Base-by-base conservation (phyloP, 2,329 filamentous ascomycete genomes). In the Epichloe festucae region DNA sequence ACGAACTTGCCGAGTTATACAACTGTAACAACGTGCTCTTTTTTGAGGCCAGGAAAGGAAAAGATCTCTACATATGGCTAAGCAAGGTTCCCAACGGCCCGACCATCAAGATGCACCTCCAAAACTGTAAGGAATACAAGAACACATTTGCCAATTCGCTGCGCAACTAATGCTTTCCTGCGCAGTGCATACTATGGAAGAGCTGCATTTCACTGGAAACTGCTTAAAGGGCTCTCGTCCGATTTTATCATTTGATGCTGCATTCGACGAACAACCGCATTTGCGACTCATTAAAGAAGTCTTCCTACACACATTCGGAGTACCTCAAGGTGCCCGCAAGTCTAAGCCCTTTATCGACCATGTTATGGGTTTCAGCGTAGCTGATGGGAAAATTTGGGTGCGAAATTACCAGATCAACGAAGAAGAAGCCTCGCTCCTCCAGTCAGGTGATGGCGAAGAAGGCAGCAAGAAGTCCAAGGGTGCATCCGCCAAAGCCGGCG, bases 331-430 rank as follows among this genome's bases (percentile, higher is more conserved):
- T 21, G 85, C 90, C 23, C 78, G 88, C 60, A 94, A 94, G 62
- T 85, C 87, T 54, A 98, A 98, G 72, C 93, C 93, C 3, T 98
- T 98, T 62, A 77, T 97, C 56, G 93, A 98, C 66, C 90, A 93
- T 61, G 87, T 98, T 56, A 90, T 97, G 78, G 84, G 84, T 53
- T 94, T 98, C 67, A 94, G 86, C 53, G 74, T 94, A 35, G 87
- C 87, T 3, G 91, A 95, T 63, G 89, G 87, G 62, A 95, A 95
- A 73, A 87, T 98, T 62, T 98, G 91, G 90, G 82, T 96, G 53
- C 82, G 93, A 50, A 89, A 91, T 63, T 98, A 96, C 70, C 89
- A 98, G 70, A 86, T 97, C 65, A 84, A 79, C 60, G 90, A 96
- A 68, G 83, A 85, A 0, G 88, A 93, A 62, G 70, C 74, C n/a